These are phyloP conservation scores for Artemisia argyi DNA, from an alignment of 129 eudicot species.

Conservation along the genomic window DNA sequence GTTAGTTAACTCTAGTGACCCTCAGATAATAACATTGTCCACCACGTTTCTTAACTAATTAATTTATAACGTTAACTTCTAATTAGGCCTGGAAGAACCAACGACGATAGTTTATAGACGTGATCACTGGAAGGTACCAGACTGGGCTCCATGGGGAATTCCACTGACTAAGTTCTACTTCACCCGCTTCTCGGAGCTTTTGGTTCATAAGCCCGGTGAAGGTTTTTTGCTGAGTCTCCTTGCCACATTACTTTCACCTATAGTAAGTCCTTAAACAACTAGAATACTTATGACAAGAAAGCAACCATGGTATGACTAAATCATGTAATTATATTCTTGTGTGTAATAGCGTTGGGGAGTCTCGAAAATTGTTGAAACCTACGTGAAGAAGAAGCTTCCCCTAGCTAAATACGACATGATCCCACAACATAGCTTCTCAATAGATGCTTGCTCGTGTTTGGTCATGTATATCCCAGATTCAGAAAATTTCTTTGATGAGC, in stretches of 20 bases:
- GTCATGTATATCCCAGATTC: slow-evolving; percentile 33
- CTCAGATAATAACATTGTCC: neutral
- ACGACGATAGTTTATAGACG: slow-evolving; percentile 48
- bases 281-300: neutral
- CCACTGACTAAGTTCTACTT: slow-evolving; percentile 33
- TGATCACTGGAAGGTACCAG: slow-evolving; percentile 52
- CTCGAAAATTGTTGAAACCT: slow-evolving; percentile 49
- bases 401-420: slow-evolving; percentile 49
- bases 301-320: neutral
- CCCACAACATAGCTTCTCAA: slow-evolving; percentile 44
- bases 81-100: slow-evolving; percentile 43
- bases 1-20: slow-evolving; percentile 19
- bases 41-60: neutral
- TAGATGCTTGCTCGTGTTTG: slow-evolving; percentile 37
- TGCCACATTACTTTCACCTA: slow-evolving; percentile 54
- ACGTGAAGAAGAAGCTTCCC: slow-evolving; percentile 34
- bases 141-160: slow-evolving; percentile 57
- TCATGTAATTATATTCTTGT: neutral
- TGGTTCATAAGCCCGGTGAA: slow-evolving; percentile 71
- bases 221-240: slow-evolving; percentile 39
- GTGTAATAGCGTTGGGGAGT: slow-evolving; percentile 55
- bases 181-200: slow-evolving; percentile 51
- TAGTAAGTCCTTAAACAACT: slow-evolving; percentile 33
- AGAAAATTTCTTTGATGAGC: slow-evolving; percentile 34
- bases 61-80: neutral